A percentile compares a stretch with the other conserved stretches of the same genome.
Evolutionary conservation across 2,329 filamentous ascomycete species (phyloP).

Genomic region (Bipolaris gigantea): DNA sequence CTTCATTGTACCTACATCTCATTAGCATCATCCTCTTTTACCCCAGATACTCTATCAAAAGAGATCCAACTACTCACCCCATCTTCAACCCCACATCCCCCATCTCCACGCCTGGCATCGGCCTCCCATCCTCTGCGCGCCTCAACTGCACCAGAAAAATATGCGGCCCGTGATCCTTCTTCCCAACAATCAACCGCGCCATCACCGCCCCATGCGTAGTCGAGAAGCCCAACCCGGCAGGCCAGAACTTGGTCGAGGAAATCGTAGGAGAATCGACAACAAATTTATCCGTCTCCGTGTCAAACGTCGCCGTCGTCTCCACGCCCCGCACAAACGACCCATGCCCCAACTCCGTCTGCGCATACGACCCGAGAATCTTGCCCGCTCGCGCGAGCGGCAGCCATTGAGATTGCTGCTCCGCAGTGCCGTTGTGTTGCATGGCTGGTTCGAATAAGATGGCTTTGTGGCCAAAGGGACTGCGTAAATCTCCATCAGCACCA

Average conservation of each 20-base stretch:
- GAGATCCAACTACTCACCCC: not conserved
- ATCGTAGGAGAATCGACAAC: conserved; percentile 54
- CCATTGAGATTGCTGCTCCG: conserved; percentile 53
- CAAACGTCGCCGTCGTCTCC: conserved; percentile 52
- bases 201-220: conserved; percentile 47
- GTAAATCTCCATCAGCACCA: not conserved
- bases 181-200: conserved; percentile 50
- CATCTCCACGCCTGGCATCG: conserved; percentile 51
- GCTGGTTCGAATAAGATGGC: conserved; percentile 31
- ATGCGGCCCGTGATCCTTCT: conserved; percentile 48
- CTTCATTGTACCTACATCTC: conserved; percentile 46
- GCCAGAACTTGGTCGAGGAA: conserved; percentile 27
- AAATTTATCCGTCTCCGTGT: conserved; percentile 49
- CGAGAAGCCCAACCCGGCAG: conserved; percentile 19
- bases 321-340: conserved; percentile 55
- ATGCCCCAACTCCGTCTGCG: conserved; percentile 55
- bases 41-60: too few relatives aligned
- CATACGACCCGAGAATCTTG: conserved; percentile 50
- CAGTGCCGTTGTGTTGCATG: conserved; percentile 40
- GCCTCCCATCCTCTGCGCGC: conserved; percentile 46
- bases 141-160: conserved; percentile 56
- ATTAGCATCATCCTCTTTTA: too few relatives aligned
- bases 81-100: conserved; percentile 56
- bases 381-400: conserved; percentile 35
- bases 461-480: conserved; percentile 20